Evolutionary conservation across 2,329 filamentous ascomycete species (phyloP), one percentile per base, ranked within the genome.

Genomic region (Scedosporium dehoogii): DNA sequence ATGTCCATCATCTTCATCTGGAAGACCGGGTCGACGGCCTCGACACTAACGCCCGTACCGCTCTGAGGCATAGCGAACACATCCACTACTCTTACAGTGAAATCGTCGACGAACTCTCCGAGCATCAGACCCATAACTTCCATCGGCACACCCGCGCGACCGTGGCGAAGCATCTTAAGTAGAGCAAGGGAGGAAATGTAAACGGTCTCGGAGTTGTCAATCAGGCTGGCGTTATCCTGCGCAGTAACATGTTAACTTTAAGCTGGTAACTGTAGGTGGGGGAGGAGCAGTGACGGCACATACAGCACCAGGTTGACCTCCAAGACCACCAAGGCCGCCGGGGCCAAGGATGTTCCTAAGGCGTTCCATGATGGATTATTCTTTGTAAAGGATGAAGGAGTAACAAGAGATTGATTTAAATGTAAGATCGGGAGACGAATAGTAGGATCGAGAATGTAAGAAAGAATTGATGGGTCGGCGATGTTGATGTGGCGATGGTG

Each of bases 1-100:
- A 99, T 97, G 74, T 99, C 94, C 94, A 99, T 99, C 94, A 99
- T 99, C 83, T 97, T 99, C 71, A 92, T 97, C 80, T 99, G 94
- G 76, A 99, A 99, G 41, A 99, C 94, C 9, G 92, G 92, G 74
- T 99, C 94, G 66, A 99, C 94, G 60, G 94, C 96, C 78, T 99
- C 94, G 70, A 99, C 94, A 76, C 91, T 96, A 69, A 99, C 94
- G 69, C 94, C 94, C 1, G 94, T 99, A 78, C 94, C 94, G 69
- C 92, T 97, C 75, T 99, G 94, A 21, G 94, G 94, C 94, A 99
- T 99, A 64, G 94, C 94, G 76, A 99, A 99, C 29, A 99, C 94
- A 76, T 99, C 94, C 68, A 97, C 93, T 14, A 99, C 94, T 68
- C 93, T 89, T 66, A 99, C 94, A 64, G 94, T 68, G 1, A 82